Evolutionary conservation across 306 rosid species (phyloP).

Genomic region (Cucurbita argyrosperma): DNA sequence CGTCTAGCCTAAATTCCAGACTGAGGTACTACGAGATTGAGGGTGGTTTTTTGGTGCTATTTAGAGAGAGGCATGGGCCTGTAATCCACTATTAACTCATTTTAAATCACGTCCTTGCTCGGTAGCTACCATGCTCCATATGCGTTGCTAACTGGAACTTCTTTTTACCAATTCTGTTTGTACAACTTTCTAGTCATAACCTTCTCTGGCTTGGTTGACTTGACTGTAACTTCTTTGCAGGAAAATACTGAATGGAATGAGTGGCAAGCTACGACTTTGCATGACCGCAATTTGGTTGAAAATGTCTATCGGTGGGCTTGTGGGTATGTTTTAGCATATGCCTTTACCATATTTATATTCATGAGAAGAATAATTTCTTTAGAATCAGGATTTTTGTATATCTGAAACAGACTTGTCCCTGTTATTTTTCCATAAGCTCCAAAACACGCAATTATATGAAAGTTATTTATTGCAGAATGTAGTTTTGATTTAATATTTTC

Average conservation of each 20-base stretch:
- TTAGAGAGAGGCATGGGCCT: neutral
- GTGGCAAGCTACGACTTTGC: conserved; percentile 73
- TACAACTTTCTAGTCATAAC: neutral
- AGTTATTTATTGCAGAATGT: neutral
- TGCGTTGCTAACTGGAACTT: too few species aligned
- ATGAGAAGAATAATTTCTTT: neutral
- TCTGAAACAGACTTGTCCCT: neutral
- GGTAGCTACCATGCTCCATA: neutral
- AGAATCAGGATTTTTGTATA: neutral
- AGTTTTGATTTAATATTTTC: neutral
- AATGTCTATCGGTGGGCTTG: conserved; percentile 91
- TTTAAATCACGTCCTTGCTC: neutral
- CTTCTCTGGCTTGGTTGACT: neutral
- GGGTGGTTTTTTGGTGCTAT: neutral
- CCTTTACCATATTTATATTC: neutral
- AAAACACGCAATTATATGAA: neutral
- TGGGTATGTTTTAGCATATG: conserved; percentile 46
- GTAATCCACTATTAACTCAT: neutral
- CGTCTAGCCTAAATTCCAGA: neutral
- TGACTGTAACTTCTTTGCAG: conserved; percentile 27
- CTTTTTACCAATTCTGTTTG: neutral
- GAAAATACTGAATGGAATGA: conserved; percentile 75
- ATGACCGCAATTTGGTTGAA: conserved; percentile 82
- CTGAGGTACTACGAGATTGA: conserved; percentile 1
- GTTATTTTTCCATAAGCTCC: neutral